These are phyloP conservation scores for Aspergillus intermedius DNA, from an alignment of 2,329 filamentous ascomycete genomes.

Conservation along the genomic window DNA sequence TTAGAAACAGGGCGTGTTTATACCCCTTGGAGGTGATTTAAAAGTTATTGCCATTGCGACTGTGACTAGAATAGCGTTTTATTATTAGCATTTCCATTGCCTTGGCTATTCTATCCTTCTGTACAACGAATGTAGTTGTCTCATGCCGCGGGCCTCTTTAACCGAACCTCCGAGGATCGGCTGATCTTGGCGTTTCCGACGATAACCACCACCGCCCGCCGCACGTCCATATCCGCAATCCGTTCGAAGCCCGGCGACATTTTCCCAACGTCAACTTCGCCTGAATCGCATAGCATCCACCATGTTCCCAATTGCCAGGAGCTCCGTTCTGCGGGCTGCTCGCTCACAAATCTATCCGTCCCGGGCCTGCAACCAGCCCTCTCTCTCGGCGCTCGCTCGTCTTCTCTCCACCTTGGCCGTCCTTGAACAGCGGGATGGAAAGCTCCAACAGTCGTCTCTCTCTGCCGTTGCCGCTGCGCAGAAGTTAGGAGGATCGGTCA, in stretches of 20 bases:
- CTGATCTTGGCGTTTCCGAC: constrained; percentile 28
- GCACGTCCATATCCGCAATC: constrained; percentile 11
- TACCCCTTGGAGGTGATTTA: constrained; percentile 15
- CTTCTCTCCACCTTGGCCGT: constrained; percentile 83
- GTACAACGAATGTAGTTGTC: not conserved
- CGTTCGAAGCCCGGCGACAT: constrained; percentile 19
- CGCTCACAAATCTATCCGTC: constrained; percentile 42
- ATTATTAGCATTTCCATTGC: not conserved
- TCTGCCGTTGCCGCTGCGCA: constrained; percentile 79
- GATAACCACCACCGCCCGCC: constrained; percentile 22
- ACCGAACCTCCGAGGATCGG: constrained; percentile 30
- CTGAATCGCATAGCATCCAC: constrained; percentile 6
- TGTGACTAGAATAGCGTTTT: too few species aligned
- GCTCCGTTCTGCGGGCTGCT: constrained; percentile 37
- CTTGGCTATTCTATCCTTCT: not conserved
- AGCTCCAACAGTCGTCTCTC: constrained; percentile 74
- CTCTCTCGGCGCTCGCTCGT: constrained; percentile 55
- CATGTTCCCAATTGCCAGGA: constrained; percentile 32
- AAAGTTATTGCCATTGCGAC: constrained; percentile 7
- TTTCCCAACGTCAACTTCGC: constrained; percentile 9
- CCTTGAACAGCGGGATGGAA: constrained; percentile 85
- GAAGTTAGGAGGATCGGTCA: constrained; percentile 77
- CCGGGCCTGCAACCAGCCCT: constrained; percentile 36
- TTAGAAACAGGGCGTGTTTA: constrained; percentile 17
- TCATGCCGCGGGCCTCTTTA: constrained; percentile 10